Base-by-base conservation (phyloP, 2,329 filamentous ascomycete species). In the Chaetomiaceae sp. region DNA sequence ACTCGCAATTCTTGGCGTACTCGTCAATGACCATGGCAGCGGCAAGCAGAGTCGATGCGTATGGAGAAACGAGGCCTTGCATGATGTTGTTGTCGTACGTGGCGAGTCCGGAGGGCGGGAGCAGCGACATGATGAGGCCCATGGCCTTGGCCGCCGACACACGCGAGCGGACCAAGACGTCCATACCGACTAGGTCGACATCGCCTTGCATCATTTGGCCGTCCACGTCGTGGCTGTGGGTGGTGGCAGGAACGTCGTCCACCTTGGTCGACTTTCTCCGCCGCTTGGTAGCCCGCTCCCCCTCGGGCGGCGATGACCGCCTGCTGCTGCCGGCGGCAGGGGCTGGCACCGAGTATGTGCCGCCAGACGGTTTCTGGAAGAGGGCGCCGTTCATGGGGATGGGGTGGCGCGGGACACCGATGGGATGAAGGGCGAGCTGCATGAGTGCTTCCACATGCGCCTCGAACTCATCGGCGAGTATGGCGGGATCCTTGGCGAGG, bases 161-260 rank as follows among this genome's bases (percentile, higher is more conserved):
- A 61, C 92, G 88, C 7, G 91, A 96, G 57, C 92, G 84, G 46
- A 97, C 83, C 69, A 99, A 82, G 6, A 85, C 85, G 56, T 99
- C 94, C 64, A 88, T 82, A 29, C 94, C 91, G 23, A 99, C 91
- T 38, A 99, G 78, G 66, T 99, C 95, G 43, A 97, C 86, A 64
- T 99, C 95, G 47, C 95, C 94, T 67, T 92, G 89, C 76, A 99
- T 91, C 87, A 99, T 96, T 62, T 95, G 91, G 9, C 91, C 94
- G 68, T 99, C 94, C 17, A 99, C 90, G 68, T 99, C 96, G 70
- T 99, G 94, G 1, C 87, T 82, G n/a, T 87, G 75, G n/a, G 75
- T 80, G 4, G 80, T 72, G 1, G 81, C 73, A 1, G 80, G 74
- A 8, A 79, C 71, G 25, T 91, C 87, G 51, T 94, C 89, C 19